Base-by-base conservation (phyloP, 257 asterid species). In the Ajuga chamaepitys region DNA sequence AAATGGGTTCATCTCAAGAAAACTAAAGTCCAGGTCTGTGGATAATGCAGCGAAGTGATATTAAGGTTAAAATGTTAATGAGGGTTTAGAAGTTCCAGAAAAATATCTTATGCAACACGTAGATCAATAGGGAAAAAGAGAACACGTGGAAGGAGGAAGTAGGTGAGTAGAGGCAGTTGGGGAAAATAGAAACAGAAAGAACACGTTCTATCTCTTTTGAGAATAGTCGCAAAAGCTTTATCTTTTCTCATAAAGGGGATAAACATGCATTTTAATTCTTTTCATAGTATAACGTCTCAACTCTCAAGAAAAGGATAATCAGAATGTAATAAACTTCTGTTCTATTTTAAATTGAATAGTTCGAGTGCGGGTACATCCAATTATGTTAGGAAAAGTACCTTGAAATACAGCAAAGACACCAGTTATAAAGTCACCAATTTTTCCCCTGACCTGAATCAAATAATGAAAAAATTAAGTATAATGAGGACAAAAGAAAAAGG, bases 1-100 rank as follows among this genome's bases (percentile, higher is more conserved):
- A 78, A 88, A 91, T 35, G 97, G 97, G 66, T 88, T 91, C 96
- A 91, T 86, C 91, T 91, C 97, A 48, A 91, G 82, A 72, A 91
- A 91, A 86, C 88, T 85, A 70, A 91, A 91, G 80, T 91, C 97
- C 73, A 91, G 75, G 78, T 91, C 97, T 91, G 89, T 13, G 32
- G 50, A 60, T 13, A 66, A 75, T n/a, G 70, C 47, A 75, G 56
- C 28, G 40, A 34, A 59, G 32, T 44, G 28, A 67, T 48, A 53
- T 52, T 32, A 38, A 58, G 56, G 17, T 40, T 63, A 26, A 71
- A 52, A 28, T 22, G 44, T 34, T 25, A 41, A 62, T 35, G 21
- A 28, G 11, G 24, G 52, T 10, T 48, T 30, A 57, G 22, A 5
- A 9, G 64, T 30, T 32, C 48, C 7, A 17, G 42, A 47, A 25